Base-by-base conservation (phyloP, 1,284 basidiomycete species). In the Cutaneotrichosporon sp. region DNA sequence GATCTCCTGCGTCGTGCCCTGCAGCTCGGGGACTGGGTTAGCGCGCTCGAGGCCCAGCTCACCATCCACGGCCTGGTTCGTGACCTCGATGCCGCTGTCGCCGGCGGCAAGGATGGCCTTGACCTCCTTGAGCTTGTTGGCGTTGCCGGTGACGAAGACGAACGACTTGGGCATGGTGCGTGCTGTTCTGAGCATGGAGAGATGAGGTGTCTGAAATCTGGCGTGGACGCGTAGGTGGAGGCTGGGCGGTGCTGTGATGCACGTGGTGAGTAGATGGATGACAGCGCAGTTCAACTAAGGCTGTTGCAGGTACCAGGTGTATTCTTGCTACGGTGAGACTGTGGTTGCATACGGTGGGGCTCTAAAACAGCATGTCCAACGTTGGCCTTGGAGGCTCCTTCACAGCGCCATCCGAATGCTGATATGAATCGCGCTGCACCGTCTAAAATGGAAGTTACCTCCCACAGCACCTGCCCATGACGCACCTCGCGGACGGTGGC, bases 81-180 rank as follows among this genome's bases (percentile, higher is more conserved):
- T 77, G 45, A 77, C 71, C 46, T 69, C 56, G 38, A 78, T 73
- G 2, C 71, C 73, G 46, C 72, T 72, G 20, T 57, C 67, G 36
- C 77, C 77, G 5, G 74, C 64, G 24, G 70, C 71, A 52, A 79
- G 69, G 67, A 80, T 80, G 43, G 74, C 74, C 62, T 87, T 86
- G 54, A 95, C 93, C 81, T 99, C 95, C 62, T 84, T 85, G 31
- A 98, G 84, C 81, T 99, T 99, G 83, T 95, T 94, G 34, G 87
- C 86, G 77, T 98, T 98, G 46, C 94, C 92, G 1, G 95, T 97
- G 20, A 97, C 92, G 75, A 97, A 97, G 29, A 89, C 92, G n/a
- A 24, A 3, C 29, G 42, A 22, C 24, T 42, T 20, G 42, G 43
- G 25, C 34, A 14, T 18, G 34, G 16, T 54, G 52, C 34, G 22